Evolutionary conservation across 306 rosid genomes (phyloP).

Genomic region (Corylus avellana): DNA sequence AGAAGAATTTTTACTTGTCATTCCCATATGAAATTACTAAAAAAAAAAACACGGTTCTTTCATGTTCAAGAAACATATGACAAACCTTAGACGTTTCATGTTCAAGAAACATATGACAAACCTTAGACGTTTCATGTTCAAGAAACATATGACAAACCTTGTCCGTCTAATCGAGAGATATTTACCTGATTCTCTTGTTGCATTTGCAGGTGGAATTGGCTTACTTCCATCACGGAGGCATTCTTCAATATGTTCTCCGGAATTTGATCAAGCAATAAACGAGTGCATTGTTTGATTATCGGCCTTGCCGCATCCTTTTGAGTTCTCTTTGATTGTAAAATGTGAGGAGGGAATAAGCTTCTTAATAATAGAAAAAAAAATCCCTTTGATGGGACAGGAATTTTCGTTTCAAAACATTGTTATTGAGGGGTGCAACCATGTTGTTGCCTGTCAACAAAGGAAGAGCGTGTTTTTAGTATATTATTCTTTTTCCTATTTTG

Average conservation of each 20-base stretch:
- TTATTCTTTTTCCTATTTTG: constrained; percentile 4
- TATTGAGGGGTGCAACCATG: constrained; percentile 15
- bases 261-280: constrained; percentile 65
- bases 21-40: background rate
- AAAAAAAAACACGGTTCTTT: background rate
- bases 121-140: too few species aligned
- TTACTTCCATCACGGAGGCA: constrained; percentile 85
- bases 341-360: constrained; percentile 36
- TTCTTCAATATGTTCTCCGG: constrained; percentile 79
- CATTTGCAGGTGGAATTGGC: constrained; percentile 81
- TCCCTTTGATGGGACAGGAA: constrained; percentile 36
- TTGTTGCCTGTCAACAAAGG: background rate
- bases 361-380: constrained; percentile 28
- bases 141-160: too few species aligned
- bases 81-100: too few species aligned
- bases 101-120: too few species aligned
- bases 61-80: too few species aligned
- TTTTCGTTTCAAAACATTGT: constrained; percentile 27
- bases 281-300: constrained; percentile 11
- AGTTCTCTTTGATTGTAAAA: constrained; percentile 29
- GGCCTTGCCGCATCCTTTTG: constrained; percentile 9
- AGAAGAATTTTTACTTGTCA: background rate
- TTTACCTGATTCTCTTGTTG: constrained; percentile 13
- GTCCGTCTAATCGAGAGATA: background rate
- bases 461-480: background rate